A percentile compares a stretch with the other conserved stretches of the same genome.
Evolutionary conservation across 139 green algal genomes (phyloP).

Genomic region (Marvania coccoides): DNA sequence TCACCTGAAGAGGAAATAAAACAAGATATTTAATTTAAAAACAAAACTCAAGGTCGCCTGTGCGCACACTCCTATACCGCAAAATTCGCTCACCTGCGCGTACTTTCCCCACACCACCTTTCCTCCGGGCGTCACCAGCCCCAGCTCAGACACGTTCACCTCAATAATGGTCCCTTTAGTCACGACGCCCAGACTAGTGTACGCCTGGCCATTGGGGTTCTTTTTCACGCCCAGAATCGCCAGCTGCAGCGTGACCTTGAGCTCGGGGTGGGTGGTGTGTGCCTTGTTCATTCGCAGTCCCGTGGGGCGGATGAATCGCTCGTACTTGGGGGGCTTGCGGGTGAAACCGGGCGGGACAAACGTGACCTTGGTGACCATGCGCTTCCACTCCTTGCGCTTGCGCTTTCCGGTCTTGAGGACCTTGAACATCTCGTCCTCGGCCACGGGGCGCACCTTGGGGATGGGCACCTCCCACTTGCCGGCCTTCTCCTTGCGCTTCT

Average conservation of each 20-base stretch:
- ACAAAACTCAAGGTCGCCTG: not conserved
- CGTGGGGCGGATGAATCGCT: conserved; percentile 97
- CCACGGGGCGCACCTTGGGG: conserved; percentile 94
- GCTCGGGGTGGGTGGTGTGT: conserved; percentile 97
- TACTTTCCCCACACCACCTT: conserved; percentile 99
- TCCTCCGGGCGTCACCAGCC: conserved; percentile 94
- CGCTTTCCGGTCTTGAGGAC: conserved; percentile 88
- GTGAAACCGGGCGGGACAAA: conserved; percentile 97
- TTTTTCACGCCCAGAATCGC: conserved; percentile 99
- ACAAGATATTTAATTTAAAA: not conserved
- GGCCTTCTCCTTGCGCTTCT: conserved; percentile 99
- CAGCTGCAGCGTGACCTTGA: conserved; percentile 90
- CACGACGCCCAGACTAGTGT: conserved; percentile 91
- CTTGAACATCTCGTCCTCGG: conserved; percentile 99
- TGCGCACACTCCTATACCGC: not conserved
- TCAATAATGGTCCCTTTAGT: conserved; percentile 92
- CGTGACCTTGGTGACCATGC: conserved; percentile 99
- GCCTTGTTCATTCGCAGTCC: conserved; percentile 97
- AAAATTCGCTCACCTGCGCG: conserved; percentile 65
- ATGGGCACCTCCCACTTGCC: conserved; percentile 99
- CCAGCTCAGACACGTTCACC: conserved; percentile 97
- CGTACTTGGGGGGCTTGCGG: conserved; percentile 98
- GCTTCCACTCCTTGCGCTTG: conserved; percentile 96
- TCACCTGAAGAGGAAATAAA: conserved; percentile 46
- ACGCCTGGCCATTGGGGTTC: conserved; percentile 98